Conservation (phyloP, 129 eudicot genomes). For the carrot (Daucus carota) region DNA sequence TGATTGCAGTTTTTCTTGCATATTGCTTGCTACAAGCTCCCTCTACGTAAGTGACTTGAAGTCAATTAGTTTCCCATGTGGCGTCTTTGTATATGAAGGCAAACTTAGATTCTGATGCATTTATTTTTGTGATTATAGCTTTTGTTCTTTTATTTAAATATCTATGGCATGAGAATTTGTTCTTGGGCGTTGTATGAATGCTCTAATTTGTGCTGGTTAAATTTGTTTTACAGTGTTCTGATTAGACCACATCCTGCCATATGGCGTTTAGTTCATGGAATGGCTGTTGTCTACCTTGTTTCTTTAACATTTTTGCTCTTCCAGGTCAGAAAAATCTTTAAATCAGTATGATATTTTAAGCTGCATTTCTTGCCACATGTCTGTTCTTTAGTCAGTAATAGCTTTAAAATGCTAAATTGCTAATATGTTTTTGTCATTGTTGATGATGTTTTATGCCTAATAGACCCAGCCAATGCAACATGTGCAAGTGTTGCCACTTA, state of each 20-base stretch:
- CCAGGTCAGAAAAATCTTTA: conserved; percentile 45
- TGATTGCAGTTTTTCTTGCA: conserved; percentile 85
- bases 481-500: neutral
- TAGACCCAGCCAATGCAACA: neutral
- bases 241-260: conserved; percentile 98
- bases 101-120: neutral
- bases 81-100: neutral
- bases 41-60: conserved; percentile 70
- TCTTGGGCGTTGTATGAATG: neutral
- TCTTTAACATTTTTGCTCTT: conserved; percentile 90
- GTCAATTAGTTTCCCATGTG: neutral
- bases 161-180: neutral
- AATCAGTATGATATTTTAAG: neutral
- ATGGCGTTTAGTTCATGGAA: conserved; percentile 99
- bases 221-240: conserved; percentile 56
- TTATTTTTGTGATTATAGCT: neutral
- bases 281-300: conserved; percentile 93
- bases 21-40: conserved; percentile 98
- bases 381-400: neutral
- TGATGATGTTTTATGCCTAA: neutral
- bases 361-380: neutral
- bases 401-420: neutral
- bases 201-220: neutral
- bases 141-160: neutral
- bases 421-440: neutral